A percentile compares a stretch with the other conserved stretches of the same genome.
These are phyloP conservation scores for Bryopsis sp. DNA, from an alignment of 139 green algal species.

Conservation along the genomic window DNA sequence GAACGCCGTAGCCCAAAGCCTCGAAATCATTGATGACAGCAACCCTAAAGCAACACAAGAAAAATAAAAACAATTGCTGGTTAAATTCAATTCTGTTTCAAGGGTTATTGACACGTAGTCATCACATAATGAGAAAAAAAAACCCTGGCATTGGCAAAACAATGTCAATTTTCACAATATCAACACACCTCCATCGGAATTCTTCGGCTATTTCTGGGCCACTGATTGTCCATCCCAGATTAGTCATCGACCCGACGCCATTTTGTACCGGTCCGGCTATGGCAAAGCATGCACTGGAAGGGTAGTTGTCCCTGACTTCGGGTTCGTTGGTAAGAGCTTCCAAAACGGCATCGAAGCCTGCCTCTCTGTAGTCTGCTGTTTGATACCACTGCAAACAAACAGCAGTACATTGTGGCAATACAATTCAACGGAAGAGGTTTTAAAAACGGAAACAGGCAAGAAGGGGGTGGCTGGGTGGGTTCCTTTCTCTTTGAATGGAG, in stretches of 20 bases:
- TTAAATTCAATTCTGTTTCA: neutral
- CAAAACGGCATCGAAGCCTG: constrained; percentile 1
- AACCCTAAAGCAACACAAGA: constrained; percentile 28
- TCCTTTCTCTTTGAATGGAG: too few species aligned
- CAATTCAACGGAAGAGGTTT: neutral
- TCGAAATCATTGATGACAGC: constrained; percentile 90
- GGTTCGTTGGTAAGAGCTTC: constrained; percentile 2
- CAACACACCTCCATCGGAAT: constrained; percentile 40
- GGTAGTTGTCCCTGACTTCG: constrained; percentile 9
- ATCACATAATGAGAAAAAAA: too few species aligned
- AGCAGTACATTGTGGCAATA: neutral
- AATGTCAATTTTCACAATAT: neutral
- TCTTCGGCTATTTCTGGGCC: constrained; percentile 36
- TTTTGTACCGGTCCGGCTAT: constrained; percentile 70
- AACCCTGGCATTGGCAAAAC: neutral
- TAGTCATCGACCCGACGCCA: constrained; percentile 81
- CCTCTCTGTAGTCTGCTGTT: constrained; percentile 14
- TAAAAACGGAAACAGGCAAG: neutral
- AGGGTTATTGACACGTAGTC: neutral
- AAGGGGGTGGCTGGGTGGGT: neutral
- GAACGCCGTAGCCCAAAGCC: constrained; percentile 84
- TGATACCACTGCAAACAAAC: constrained; percentile 13
- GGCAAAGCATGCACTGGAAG: constrained; percentile 35
- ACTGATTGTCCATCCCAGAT: constrained; percentile 74
- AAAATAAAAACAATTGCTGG: neutral